Evolutionary conservation across 306 rosid genomes (phyloP), one percentile per base, ranked within the genome.

Genomic region (Castanea sativa): DNA sequence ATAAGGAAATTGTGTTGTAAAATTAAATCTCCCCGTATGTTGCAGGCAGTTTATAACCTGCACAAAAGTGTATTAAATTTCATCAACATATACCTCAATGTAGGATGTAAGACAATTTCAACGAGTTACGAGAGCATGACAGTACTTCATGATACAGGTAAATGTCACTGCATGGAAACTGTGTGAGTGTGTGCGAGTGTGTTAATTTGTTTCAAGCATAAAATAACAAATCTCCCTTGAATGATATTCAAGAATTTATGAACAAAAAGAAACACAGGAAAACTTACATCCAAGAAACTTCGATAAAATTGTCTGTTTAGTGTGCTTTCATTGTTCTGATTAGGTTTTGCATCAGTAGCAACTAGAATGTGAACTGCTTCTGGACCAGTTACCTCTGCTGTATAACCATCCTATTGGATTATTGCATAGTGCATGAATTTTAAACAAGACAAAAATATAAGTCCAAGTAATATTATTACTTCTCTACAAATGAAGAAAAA

Each of bases 381-480:
- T 16, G 83, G 73, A 80, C 97, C 97, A 25, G 84, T 83, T 70
- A 80, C 79, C 75, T 88, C 93, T 49, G 20, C 41, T 55, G 99
- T 95, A 81, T 93, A 95, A 56, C 99, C 99, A 81, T 95, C 99
- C 99, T 95, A 78, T 76, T 52, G 18, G 76, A 77, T 70, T 77
- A 71, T 78, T 79, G 64, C 60, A 29, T 49, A 68, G 16, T 51
- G 53, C 64, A 61, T 30, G 41, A 57, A 49, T 29, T 32, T 61
- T 29, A 29, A 38, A 32, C 45, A 32, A 55, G 16, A 45, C 21
- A 65, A 32, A 32, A 64, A 6, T 3, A 32, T 30, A 30, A 29
- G 45, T 15, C 19, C 2, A 30, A 27, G 23, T 14, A 18, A 23
- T 52, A 53, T 73, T 64, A 18, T 19, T 8, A 38, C 33, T 63